Percentiles rank a stretch among this genome's conserved stretches.
Evolutionary conservation across 306 rosid species (phyloP).

Genomic region (Oemleria cerasiformis): DNA sequence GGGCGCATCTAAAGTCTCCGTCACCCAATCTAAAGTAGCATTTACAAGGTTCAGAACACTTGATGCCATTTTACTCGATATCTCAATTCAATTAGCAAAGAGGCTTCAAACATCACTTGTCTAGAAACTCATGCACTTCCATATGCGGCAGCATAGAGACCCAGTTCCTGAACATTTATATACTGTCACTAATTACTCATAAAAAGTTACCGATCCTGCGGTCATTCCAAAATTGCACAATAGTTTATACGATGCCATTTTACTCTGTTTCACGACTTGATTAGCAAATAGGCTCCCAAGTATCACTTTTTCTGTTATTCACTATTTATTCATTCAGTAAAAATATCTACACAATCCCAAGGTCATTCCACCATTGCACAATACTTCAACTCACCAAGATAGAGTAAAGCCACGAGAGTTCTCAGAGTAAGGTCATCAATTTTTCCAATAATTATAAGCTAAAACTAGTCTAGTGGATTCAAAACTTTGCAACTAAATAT

Average conservation of each 20-base stretch:
- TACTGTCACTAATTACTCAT: background rate
- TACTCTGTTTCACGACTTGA: too few species aligned
- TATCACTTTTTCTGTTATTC: background rate
- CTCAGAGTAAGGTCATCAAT: background rate
- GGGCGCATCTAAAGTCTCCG: constrained; percentile 62
- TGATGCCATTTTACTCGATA: constrained; percentile 50
- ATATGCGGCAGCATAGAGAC: background rate
- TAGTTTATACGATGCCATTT: too few species aligned
- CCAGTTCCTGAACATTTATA: constrained; percentile 29
- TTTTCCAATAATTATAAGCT: background rate
- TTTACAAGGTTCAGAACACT: constrained; percentile 44
- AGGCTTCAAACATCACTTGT: constrained; percentile 34
- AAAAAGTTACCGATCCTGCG: too few species aligned
- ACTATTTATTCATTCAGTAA: background rate
- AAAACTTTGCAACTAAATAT: background rate
- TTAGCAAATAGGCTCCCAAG: too few species aligned
- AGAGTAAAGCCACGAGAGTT: background rate
- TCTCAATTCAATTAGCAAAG: constrained; percentile 18
- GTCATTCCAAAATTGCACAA: too few species aligned
- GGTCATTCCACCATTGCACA: background rate
- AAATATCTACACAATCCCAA: background rate
- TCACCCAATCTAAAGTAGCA: constrained; percentile 60
- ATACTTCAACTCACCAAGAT: background rate
- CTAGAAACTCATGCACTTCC: constrained; percentile 13
- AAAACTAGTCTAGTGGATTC: background rate